Evolutionary conservation across 495 filamentous ascomycete genomes (phyloP), one percentile per base, ranked within the genome.

Genomic region (Physcia stellaris): DNA sequence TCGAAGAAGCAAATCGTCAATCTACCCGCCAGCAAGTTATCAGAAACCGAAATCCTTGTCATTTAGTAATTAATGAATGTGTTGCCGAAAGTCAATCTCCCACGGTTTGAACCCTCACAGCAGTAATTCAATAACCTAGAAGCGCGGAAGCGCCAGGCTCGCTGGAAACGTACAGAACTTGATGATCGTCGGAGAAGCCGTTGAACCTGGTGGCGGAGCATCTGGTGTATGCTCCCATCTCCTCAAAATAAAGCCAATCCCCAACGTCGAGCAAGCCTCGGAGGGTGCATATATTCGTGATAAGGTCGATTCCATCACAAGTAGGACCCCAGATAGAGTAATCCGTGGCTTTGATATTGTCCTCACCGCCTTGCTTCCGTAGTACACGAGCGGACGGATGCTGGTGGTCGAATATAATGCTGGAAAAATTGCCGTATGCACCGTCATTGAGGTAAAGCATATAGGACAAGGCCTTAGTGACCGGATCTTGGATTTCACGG

Each of bases 311-410:
- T 41, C 87, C 86, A 56, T 99, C 90, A 53, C 90, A 99, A 17
- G 92, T 95, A 11, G 90, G 90, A 10, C 90, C 90, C 90, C 90
- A 99, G 59, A 99, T 82, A 32, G 86, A 94, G 62, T 96, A 99
- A 34, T 71, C 63, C 36, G 64, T 68, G 21, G 49, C 32, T 6
- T 51, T 50, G 17, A 59, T 55, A 23, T 62, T 61, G 32, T 56
- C 45, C 47, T 67, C 67, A 18, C 57, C 62, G 19, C 69, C 61
- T 18, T 65, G 70, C 34, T 64, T 68, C 7, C 17, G 37, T 20
- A 99, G 62, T 36, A 96, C 68, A 57, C 78, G 83, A 35, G 88
- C 83, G 30, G 79, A 60, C 0, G 87, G 88, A 50, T 93, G 70
- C 64, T 99, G 92, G 58, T 96, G 92, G 52, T 96, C 92, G 58